Percentiles rank a stretch among this genome's conserved stretches.
Conservation (phyloP, 1,284 basidiomycete genomes). For the Fomitiporia mediterranea region DNA sequence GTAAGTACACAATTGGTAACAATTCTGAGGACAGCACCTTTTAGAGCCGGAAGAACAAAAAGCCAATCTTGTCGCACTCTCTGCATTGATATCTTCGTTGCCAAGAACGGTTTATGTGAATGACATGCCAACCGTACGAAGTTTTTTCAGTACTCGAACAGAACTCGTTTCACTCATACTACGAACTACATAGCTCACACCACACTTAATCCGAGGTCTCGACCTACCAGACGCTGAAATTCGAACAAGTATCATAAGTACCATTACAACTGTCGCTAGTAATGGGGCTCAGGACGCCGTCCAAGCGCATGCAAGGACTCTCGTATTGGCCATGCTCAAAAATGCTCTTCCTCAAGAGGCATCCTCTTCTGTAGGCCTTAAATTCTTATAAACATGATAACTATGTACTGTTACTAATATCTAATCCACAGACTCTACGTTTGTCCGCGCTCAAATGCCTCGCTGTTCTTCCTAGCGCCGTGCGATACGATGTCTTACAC, state of each 20-base stretch:
- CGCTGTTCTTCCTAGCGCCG: conserved; percentile 62
- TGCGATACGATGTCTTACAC: conserved; percentile 78
- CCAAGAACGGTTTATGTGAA: conserved; percentile 71
- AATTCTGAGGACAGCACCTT: neutral
- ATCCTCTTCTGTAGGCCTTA: conserved; percentile 48
- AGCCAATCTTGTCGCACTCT: conserved; percentile 81
- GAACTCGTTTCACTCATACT: conserved; percentile 6
- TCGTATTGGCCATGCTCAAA: conserved; percentile 70
- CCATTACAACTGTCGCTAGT: conserved; percentile 68
- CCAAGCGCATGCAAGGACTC: conserved; percentile 63
- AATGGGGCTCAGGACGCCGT: conserved; percentile 43
- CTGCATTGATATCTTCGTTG: conserved; percentile 75
- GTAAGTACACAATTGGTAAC: conserved; percentile 32
- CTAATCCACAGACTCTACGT: conserved; percentile 57
- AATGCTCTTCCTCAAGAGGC: conserved; percentile 47
- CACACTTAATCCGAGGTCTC: conserved; percentile 83
- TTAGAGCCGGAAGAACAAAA: conserved; percentile 49
- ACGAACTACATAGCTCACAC: conserved; percentile 82
- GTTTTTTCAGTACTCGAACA: neutral
- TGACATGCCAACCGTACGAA: conserved; percentile 61
- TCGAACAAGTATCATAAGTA: conserved; percentile 76
- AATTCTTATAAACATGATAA: neutral
- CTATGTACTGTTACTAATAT: neutral
- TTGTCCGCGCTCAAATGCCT: conserved; percentile 74
- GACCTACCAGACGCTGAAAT: conserved; percentile 71